Evolutionary conservation across 1,139 yeast genomes (phyloP).

Genomic region (Magnusiomyces suaveolens): DNA sequence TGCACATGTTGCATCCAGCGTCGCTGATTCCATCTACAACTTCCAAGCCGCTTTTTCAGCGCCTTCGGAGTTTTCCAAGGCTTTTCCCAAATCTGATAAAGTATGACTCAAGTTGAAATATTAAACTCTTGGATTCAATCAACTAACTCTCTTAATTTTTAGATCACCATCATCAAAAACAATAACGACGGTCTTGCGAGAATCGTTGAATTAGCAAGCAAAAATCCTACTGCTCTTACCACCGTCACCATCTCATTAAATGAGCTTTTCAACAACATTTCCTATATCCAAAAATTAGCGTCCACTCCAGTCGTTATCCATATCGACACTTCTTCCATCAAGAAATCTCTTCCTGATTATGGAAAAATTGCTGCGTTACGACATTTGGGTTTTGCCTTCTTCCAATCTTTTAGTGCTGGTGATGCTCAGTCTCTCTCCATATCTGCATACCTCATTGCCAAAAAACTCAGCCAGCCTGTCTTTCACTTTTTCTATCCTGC

Average conservation of each 20-base stretch:
- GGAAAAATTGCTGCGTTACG: conserved; percentile 59
- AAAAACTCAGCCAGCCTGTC: conserved; percentile 43
- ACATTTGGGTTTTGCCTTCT: conserved; percentile 53
- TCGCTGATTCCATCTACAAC: conserved; percentile 35
- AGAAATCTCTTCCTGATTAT: conserved; percentile 39
- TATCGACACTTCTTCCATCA: conserved; percentile 34
- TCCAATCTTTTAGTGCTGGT: conserved; percentile 51
- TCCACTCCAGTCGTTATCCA: conserved; percentile 47
- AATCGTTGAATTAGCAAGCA: conserved; percentile 28
- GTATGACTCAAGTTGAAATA: no score
- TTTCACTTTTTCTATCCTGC: conserved; percentile 47
- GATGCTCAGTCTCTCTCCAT: conserved; percentile 47
- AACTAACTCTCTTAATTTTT: no score
- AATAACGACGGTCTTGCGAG: conserved; percentile 47
- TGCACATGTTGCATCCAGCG: conserved; percentile 24
- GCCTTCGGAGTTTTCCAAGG: conserved; percentile 31
- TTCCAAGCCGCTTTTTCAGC: conserved; percentile 44
- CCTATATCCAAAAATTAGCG: conserved; percentile 47
- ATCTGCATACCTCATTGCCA: conserved; percentile 51
- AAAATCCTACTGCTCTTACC: conserved; percentile 14
- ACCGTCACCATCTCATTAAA: conserved; percentile 41
- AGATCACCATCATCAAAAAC: conserved; percentile 35
- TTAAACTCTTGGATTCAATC: no score
- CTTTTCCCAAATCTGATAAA: conserved; percentile 17
- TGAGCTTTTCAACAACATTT: conserved; percentile 49